Conservation (phyloP, 176 grass and related monocot genomes). For the Aegilops bicornis region DNA sequence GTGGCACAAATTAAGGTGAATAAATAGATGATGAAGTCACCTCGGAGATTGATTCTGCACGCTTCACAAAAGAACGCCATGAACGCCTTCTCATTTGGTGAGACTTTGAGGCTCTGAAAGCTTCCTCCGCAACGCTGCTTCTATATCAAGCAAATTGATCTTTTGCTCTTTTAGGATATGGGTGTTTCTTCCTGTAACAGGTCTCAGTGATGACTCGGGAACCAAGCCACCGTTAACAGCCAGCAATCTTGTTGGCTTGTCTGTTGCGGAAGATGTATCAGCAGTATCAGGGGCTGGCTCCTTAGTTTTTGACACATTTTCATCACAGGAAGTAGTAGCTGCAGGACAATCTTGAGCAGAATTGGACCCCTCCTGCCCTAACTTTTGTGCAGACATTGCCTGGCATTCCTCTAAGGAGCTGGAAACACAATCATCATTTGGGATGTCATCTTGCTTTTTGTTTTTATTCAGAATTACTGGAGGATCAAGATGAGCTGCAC, state of each 20-base stretch:
- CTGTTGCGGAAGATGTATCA: slow-evolving; percentile 41
- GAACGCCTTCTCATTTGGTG: slow-evolving; percentile 54
- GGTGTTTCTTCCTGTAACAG: slow-evolving; percentile 67
- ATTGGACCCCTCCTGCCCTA: slow-evolving; percentile 32
- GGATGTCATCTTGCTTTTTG: slow-evolving; percentile 30
- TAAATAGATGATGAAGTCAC: slow-evolving; percentile 35
- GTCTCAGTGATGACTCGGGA: slow-evolving; percentile 71
- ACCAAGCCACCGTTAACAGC: slow-evolving; percentile 51
- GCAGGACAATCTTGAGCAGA: slow-evolving; percentile 37
- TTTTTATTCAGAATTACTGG: slow-evolving; percentile 43
- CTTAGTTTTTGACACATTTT: slow-evolving; percentile 46
- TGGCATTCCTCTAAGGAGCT: slow-evolving; percentile 36
- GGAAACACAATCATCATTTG: slow-evolving; percentile 42
- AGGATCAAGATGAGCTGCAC: slow-evolving; percentile 57
- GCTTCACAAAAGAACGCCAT: slow-evolving; percentile 91
- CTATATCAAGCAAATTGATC: slow-evolving; percentile 87
- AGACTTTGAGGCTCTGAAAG: slow-evolving; percentile 60
- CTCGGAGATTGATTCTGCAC: slow-evolving; percentile 84
- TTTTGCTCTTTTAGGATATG: slow-evolving; percentile 74
- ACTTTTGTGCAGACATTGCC: slow-evolving; percentile 29
- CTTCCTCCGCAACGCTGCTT: slow-evolving; percentile 73
- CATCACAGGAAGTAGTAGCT: slow-evolving; percentile 26
- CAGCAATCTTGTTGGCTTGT: slow-evolving; percentile 44
- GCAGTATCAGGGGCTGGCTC: slow-evolving; percentile 3
- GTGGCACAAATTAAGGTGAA: background rate